phyloP scores from a whole-genome alignment of 2,329 filamentous ascomycete species.

The Monosporascus sp. region DNA sequence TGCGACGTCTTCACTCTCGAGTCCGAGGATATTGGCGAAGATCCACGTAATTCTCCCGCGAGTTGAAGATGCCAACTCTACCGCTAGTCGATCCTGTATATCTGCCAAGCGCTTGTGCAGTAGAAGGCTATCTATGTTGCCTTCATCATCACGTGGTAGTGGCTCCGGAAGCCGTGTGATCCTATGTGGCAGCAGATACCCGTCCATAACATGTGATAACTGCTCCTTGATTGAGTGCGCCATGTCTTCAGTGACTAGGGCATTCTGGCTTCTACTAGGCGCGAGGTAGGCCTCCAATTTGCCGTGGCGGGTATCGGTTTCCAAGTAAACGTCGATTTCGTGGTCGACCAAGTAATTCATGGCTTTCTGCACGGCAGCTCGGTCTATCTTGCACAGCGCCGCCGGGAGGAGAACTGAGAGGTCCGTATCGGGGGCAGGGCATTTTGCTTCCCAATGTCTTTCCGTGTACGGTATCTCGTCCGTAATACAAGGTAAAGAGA shows the following conservation, averaged over 20 bases:
- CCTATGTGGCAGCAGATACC: conserved; percentile 32
- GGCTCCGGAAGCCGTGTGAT: conserved; percentile 29
- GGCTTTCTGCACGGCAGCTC: conserved; percentile 5
- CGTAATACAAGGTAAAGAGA: conserved; percentile 37
- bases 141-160: conserved; percentile 26
- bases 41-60: conserved; percentile 36
- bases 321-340: conserved; percentile 2
- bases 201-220: conserved; percentile 18
- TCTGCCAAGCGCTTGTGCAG: conserved; percentile 28
- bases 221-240: conserved; percentile 5
- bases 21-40: conserved; percentile 40
- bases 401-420: conserved; percentile 36
- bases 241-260: neutral
- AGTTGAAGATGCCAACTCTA: conserved; percentile 3
- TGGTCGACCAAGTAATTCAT: conserved; percentile 9
- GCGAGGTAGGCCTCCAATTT: neutral
- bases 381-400: conserved; percentile 27
- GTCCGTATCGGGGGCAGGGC: conserved; percentile 41
- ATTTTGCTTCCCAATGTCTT: conserved; percentile 45
- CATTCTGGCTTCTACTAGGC: neutral
- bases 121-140: conserved; percentile 28
- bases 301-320: neutral
- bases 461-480: conserved; percentile 37
- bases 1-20: conserved; percentile 31
- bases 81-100: conserved; percentile 10